Conservation (phyloP, 495 filamentous ascomycete genomes). For the Xylaria longipes region DNA sequence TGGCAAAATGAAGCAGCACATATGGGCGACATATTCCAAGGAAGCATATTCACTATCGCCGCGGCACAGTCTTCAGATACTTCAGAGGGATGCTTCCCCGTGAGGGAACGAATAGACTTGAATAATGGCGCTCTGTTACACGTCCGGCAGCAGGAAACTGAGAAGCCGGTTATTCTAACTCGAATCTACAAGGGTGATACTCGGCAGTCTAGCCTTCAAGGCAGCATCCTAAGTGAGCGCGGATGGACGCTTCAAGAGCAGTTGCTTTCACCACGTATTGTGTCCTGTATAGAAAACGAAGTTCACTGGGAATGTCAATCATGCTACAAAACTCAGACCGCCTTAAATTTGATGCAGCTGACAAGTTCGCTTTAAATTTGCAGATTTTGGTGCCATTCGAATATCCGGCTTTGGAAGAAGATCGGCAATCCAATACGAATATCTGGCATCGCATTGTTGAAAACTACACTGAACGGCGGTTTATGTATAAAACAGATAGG, state of each 20-base stretch:
- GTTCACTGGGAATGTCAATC: neutral
- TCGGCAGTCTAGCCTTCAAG: neutral
- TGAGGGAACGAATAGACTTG: neutral
- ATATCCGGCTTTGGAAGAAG: neutral
- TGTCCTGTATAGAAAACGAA: neutral
- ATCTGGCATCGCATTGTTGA: neutral
- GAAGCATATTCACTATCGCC: neutral
- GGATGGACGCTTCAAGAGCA: neutral
- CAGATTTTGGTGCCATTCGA: neutral
- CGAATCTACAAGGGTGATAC: neutral
- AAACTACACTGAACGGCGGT: neutral
- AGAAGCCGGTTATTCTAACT: neutral
- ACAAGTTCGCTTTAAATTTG: neutral
- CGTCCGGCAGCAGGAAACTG: neutral
- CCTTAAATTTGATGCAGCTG: neutral
- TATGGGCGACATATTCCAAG: neutral
- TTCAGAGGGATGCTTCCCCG: neutral
- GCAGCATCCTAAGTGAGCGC: neutral
- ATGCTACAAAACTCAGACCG: neutral
- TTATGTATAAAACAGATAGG: neutral
- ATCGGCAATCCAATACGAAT: neutral
- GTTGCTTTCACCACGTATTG: neutral
- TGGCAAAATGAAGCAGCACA: neutral
- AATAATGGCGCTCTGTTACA: neutral
- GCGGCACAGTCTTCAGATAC: neutral